phyloP scores from a whole-genome alignment of 2,329 filamentous ascomycete genomes.

The Aureobasidium sp. region DNA sequence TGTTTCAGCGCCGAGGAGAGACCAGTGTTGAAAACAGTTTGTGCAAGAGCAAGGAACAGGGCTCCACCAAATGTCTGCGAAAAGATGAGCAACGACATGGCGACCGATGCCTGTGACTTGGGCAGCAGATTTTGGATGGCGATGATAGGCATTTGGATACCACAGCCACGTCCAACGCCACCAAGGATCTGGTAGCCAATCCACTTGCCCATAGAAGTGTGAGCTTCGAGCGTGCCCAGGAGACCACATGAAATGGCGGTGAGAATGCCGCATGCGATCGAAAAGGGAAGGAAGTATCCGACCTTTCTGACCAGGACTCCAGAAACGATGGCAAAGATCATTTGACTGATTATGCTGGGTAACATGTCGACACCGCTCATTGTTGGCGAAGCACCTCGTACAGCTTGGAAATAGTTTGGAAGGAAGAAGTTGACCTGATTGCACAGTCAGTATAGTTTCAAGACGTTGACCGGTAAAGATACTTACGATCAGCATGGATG shows the following conservation, averaged over 20 bases:
- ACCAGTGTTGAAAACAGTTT: constrained; percentile 26
- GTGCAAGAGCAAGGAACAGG: constrained; percentile 25
- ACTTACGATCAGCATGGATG: constrained; percentile 18
- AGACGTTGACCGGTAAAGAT: not conserved
- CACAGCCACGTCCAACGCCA: constrained; percentile 43
- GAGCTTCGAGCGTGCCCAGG: constrained; percentile 31
- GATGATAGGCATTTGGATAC: constrained; percentile 46
- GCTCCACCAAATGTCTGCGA: constrained; percentile 27
- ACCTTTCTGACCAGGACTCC: constrained; percentile 18
- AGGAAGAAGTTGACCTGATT: constrained; percentile 21
- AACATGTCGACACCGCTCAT: constrained; percentile 23
- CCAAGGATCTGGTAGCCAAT: constrained; percentile 49
- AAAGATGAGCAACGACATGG: constrained; percentile 28
- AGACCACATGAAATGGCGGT: constrained; percentile 24
- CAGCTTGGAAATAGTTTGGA: constrained; percentile 27
- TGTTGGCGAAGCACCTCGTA: constrained; percentile 22
- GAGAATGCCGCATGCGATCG: constrained; percentile 18
- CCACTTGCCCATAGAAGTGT: constrained; percentile 40
- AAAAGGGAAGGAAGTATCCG: constrained; percentile 23
- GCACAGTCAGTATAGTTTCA: not conserved
- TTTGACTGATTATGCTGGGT: constrained; percentile 18
- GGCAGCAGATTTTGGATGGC: constrained; percentile 31
- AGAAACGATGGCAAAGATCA: constrained; percentile 19
- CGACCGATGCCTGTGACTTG: constrained; percentile 25
- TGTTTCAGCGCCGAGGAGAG: not conserved